Conservation (phyloP, 2,329 filamentous ascomycete species). For the Fusarium robinianum region DNA sequence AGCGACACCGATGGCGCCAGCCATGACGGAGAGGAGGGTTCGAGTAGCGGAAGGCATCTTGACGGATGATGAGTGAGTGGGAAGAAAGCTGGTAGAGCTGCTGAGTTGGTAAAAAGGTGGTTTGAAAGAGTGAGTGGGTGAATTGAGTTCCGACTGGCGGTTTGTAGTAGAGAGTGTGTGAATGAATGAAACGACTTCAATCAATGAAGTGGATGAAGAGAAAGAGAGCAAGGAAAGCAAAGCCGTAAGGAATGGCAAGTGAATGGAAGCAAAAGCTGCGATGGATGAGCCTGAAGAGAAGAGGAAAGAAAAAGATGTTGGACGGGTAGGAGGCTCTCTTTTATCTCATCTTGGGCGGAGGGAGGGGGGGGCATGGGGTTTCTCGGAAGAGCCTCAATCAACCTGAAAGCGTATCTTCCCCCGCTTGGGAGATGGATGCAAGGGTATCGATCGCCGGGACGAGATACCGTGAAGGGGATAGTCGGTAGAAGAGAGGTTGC, state of each 20-base stretch:
- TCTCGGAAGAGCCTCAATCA: slow-evolving; percentile 23
- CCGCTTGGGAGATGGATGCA: slow-evolving; percentile 15
- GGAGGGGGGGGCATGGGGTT: too few relatives aligned
- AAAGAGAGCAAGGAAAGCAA: slow-evolving; percentile 33
- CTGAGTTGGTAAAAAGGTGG: slow-evolving; percentile 2
- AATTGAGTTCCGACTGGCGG: slow-evolving; percentile 32
- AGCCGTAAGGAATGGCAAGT: slow-evolving; percentile 27
- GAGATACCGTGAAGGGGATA: slow-evolving; percentile 23
- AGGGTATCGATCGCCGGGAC: slow-evolving; percentile 17
- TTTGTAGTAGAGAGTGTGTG: slow-evolving; percentile 23
- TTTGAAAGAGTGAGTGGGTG: slow-evolving; percentile 12
- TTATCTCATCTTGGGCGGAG: slow-evolving; percentile 14
- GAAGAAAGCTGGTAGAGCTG: slow-evolving; percentile 15
- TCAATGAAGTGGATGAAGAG: slow-evolving; percentile 39
- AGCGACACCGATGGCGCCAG: slow-evolving; percentile 33
- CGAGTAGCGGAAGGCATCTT: slow-evolving; percentile 38
- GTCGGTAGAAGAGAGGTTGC: slow-evolving; percentile 16
- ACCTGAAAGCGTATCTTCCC: slow-evolving; percentile 15
- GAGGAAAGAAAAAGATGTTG: slow-evolving; percentile 8
- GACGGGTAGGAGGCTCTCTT: slow-evolving; percentile 9
- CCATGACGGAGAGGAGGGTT: slow-evolving; percentile 35
- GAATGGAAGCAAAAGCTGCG: slow-evolving; percentile 35
- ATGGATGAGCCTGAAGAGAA: slow-evolving; percentile 33
- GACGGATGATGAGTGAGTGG: slow-evolving; percentile 8
- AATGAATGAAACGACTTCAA: slow-evolving; percentile 38